Conservation (phyloP, 2,329 filamentous ascomycete genomes). For the Talaromyces sp. region DNA sequence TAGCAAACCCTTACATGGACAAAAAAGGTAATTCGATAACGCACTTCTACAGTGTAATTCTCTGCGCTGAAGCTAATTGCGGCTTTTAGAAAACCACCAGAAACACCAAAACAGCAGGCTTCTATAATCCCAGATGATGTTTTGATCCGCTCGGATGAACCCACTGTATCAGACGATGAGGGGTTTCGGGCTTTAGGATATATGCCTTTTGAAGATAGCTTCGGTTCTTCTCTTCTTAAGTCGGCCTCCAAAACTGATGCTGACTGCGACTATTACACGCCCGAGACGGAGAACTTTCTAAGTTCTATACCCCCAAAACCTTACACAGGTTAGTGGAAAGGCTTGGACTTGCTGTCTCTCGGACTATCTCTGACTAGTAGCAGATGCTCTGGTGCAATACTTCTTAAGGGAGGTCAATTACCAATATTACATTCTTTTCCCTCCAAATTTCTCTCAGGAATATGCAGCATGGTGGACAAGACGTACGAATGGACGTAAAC, state of each 20-base stretch:
- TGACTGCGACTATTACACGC: neutral
- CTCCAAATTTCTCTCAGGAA: constrained; percentile 39
- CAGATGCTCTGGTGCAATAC: constrained; percentile 44
- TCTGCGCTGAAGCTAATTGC: neutral
- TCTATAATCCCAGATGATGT: neutral
- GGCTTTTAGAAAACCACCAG: neutral
- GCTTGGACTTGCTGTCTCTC: neutral
- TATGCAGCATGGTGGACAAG: constrained; percentile 45
- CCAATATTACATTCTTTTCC: constrained; percentile 44
- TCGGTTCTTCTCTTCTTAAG: constrained; percentile 1
- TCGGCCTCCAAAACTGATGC: neutral
- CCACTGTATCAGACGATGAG: neutral
- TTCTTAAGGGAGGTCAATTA: constrained; percentile 43
- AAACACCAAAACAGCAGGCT: neutral
- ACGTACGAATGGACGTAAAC: constrained; percentile 25
- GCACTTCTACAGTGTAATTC: neutral
- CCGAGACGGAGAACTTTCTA: constrained; percentile 29
- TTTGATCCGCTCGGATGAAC: neutral
- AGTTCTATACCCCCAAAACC: constrained; percentile 31
- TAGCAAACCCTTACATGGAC: constrained; percentile 1
- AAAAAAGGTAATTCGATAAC: constrained; percentile 10
- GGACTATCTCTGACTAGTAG: constrained; percentile 1
- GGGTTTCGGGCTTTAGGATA: constrained; percentile 14
- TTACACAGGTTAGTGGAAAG: constrained; percentile 26
- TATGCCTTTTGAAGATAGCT: constrained; percentile 5